Base-by-base conservation (phyloP, 2,329 filamentous ascomycete genomes). In the Neocatenulostroma microsporum region DNA sequence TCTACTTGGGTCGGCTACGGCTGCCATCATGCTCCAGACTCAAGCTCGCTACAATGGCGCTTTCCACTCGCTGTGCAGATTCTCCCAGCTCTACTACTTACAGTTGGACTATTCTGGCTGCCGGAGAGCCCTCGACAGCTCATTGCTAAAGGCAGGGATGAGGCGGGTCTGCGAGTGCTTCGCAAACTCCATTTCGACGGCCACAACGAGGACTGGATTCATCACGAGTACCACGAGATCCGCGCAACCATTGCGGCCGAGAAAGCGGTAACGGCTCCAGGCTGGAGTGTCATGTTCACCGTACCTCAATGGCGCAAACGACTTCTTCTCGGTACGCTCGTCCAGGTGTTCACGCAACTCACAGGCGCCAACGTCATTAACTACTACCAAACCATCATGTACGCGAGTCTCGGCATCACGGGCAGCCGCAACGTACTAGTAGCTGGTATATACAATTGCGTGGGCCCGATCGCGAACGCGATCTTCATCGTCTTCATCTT, bases 401-500 rank as follows among this genome's bases (percentile, higher is more conserved):
- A 74, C 55, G 69, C 70, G 51, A 69, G 68, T 0, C 58, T 76
- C 4, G 72, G 72, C 3, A 73, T 76, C 32, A 57, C 56, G 1
- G 74, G 72, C 3, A 42, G 44, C 21, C 66, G 62, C 15, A 69
- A 64, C 17, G 62, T 76, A 2, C 65, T 79, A 1, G 70, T 79
- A 1, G 69, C 72, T 0, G 73, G 73, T 9, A 72, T 79, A 42
- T 79, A 78, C 60, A 78, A 77, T 49, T 68, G 72, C 38, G 63
- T 76, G 27, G 74, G 76, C 0, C 74, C 72, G 1, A 46, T 75
- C 30, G 67, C 65, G 36, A 71, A 80, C 48, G 65, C 75, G 36
- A 66, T 80, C 56, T 76, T 81, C 55, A 79, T 77, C 47, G 54
- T 67, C 27, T 72, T 74, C 53, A 45, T 76, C 21, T 66, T 75